Percentiles rank a stretch among this genome's conserved stretches.
Conservation (phyloP, 768 basidiomycete genomes). For the Termitomyces heimii region DNA sequence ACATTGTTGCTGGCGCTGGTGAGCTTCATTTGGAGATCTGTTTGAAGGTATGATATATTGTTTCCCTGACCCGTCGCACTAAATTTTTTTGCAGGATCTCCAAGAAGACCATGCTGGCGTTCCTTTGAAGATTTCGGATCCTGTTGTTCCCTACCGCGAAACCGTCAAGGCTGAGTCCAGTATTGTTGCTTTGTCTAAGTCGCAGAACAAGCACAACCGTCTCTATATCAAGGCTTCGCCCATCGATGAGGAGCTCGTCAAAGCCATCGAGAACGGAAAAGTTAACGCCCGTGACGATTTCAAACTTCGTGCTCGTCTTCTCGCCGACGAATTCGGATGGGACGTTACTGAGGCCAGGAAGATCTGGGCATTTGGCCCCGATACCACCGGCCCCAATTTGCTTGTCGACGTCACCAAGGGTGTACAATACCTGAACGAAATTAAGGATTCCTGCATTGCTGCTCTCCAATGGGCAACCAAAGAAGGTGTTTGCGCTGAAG, state of each 20-base stretch:
- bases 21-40: constrained; percentile 99
- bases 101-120: constrained; percentile 99
- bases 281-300: constrained; percentile 92
- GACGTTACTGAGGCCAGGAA: constrained; percentile 98
- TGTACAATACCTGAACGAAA: constrained; percentile 98
- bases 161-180: constrained; percentile 94
- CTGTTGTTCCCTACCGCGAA: constrained; percentile 96
- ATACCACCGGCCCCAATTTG: constrained; percentile 94
- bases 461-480: constrained; percentile 99
- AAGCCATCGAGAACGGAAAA: constrained; percentile 84
- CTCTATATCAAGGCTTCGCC: constrained; percentile 91
- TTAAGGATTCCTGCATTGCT: constrained; percentile 98
- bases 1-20: constrained; percentile 98
- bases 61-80: neutral
- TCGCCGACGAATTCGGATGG: constrained; percentile 97
- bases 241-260: constrained; percentile 87
- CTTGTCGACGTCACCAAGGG: constrained; percentile 98
- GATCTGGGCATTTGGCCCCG: constrained; percentile 99
- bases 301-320: constrained; percentile 89
- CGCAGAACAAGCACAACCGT: constrained; percentile 99
- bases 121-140: constrained; percentile 95
- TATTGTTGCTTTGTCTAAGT: constrained; percentile 95
- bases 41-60: constrained; percentile 63
- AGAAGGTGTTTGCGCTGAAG: constrained; percentile 93
- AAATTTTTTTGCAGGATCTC: constrained; percentile 58